A percentile compares a stretch with the other conserved stretches of the same genome.
phyloP scores from a whole-genome alignment of 169 alveolate genomes.

The Plasmodium blacklocki region DNA sequence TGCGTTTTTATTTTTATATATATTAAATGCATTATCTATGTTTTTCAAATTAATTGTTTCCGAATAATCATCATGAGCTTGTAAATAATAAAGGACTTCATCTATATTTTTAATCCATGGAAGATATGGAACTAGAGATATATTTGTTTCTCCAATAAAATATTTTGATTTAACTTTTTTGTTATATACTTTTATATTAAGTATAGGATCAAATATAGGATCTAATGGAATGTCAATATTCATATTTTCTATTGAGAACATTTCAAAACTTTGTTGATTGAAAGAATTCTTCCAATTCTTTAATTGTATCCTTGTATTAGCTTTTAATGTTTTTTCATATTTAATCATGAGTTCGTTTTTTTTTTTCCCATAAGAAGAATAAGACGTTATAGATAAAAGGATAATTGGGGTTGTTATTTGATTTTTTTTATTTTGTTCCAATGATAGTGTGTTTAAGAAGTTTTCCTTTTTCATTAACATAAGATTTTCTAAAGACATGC shows the following conservation, averaged over 20 bases:
- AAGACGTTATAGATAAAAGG: conserved; percentile 67
- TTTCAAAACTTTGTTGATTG: conserved; percentile 87
- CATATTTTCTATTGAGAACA: conserved; percentile 84
- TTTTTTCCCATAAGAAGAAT: conserved; percentile 73
- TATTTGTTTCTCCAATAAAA: conserved; percentile 85
- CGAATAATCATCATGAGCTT: conserved; percentile 85
- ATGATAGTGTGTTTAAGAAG: not conserved
- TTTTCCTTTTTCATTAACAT: conserved; percentile 75
- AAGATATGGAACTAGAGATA: conserved; percentile 84
- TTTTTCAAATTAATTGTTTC: conserved; percentile 82
- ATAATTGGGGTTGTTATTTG: conserved; percentile 45
- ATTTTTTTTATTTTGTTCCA: not conserved
- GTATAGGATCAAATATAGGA: conserved; percentile 90
- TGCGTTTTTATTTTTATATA: conserved; percentile 69
- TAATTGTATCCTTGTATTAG: conserved; percentile 78
- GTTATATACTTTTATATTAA: conserved; percentile 86
- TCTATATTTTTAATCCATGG: conserved; percentile 88
- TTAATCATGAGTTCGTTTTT: conserved; percentile 76
- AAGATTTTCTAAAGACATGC: conserved; percentile 86
- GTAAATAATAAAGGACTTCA: conserved; percentile 81
- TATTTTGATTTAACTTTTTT: conserved; percentile 81
- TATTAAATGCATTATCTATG: conserved; percentile 75
- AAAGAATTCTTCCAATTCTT: conserved; percentile 84
- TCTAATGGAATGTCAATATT: conserved; percentile 89
- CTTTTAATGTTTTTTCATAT: conserved; percentile 77